Conservation (phyloP, 192 early-diverging fungal species). For the Coemansia sp. region DNA sequence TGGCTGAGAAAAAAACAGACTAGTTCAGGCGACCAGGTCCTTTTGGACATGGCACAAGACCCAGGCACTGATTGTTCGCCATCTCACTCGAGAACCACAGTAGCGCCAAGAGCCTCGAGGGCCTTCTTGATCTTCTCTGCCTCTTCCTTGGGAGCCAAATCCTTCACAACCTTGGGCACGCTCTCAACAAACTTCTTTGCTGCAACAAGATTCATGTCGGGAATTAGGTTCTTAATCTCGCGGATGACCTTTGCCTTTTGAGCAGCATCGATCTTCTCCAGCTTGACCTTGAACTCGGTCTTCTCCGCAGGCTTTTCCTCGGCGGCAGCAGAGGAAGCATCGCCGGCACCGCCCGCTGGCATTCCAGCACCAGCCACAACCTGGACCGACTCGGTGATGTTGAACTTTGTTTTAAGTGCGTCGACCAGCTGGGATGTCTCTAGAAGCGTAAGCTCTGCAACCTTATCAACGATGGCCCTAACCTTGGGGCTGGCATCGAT, state of each 20-base stretch:
- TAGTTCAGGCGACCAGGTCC: neutral
- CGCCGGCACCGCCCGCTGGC: slow-evolving; percentile 55
- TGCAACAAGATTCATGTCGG: slow-evolving; percentile 94
- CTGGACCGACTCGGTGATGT: slow-evolving; percentile 93
- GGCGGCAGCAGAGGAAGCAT: slow-evolving; percentile 61
- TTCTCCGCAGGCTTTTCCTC: slow-evolving; percentile 90
- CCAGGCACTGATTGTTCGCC: neutral
- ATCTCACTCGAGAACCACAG: slow-evolving; percentile 83
- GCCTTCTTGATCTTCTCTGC: slow-evolving; percentile 97
- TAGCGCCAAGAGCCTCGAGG: slow-evolving; percentile 90
- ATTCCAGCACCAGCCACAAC: slow-evolving; percentile 64
- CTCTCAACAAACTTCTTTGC: slow-evolving; percentile 99
- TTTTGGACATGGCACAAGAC: neutral
- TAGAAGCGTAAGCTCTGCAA: slow-evolving; percentile 87
- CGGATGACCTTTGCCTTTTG: slow-evolving; percentile 98
- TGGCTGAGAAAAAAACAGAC: slow-evolving; percentile 2
- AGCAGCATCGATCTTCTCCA: slow-evolving; percentile 92
- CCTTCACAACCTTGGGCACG: slow-evolving; percentile 95
- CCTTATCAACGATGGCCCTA: slow-evolving; percentile 83
- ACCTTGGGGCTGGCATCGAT: slow-evolving; percentile 65
- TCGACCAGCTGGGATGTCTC: slow-evolving; percentile 91
- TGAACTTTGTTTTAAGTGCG: slow-evolving; percentile 80
- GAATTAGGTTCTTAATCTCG: slow-evolving; percentile 93
- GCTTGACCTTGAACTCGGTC: slow-evolving; percentile 93
- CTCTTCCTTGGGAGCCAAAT: slow-evolving; percentile 87